Evolutionary conservation across 768 basidiomycete species (phyloP).

Genomic region (Tremella yokohamensis): DNA sequence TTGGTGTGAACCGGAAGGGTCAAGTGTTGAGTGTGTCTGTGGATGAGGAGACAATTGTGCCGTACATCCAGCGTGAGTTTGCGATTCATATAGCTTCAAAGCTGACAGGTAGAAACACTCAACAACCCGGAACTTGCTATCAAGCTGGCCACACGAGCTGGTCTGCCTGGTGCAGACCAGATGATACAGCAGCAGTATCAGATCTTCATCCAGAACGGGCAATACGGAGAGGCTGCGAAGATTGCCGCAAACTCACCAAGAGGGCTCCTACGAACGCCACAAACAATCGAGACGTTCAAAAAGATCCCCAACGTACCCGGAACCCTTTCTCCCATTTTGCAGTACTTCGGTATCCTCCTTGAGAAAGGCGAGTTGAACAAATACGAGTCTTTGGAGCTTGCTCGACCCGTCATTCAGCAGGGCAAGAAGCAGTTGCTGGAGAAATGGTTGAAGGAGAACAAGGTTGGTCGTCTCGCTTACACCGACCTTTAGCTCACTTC

Average conservation of each 20-base stretch:
- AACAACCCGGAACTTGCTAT: conserved; percentile 98
- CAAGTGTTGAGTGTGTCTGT: conserved; percentile 95
- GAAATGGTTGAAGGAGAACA: conserved; percentile 99
- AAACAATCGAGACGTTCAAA: conserved; percentile 98
- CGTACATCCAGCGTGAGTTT: conserved; percentile 72
- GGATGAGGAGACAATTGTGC: conserved; percentile 92
- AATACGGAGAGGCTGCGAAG: conserved; percentile 92
- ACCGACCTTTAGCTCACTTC: conserved; percentile 6
- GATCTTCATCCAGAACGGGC: conserved; percentile 78
- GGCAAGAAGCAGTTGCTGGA: conserved; percentile 94
- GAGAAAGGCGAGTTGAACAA: conserved; percentile 99
- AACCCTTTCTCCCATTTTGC: conserved; percentile 88
- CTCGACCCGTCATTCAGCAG: conserved; percentile 90
- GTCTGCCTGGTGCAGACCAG: conserved; percentile 95
- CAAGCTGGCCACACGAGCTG: conserved; percentile 92
- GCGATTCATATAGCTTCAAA: not conserved
- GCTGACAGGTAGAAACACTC: conserved; percentile 57
- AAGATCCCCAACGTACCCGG: conserved; percentile 84
- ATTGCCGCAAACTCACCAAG: conserved; percentile 95
- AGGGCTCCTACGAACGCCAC: conserved; percentile 88
- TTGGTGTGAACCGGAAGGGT: conserved; percentile 99
- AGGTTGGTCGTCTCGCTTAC: conserved; percentile 56
- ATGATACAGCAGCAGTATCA: conserved; percentile 93
- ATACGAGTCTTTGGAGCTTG: conserved; percentile 89
- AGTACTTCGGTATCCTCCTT: conserved; percentile 97